Conservation (phyloP, 2,329 filamentous ascomycete species). For the Aureobasidium sp. region DNA sequence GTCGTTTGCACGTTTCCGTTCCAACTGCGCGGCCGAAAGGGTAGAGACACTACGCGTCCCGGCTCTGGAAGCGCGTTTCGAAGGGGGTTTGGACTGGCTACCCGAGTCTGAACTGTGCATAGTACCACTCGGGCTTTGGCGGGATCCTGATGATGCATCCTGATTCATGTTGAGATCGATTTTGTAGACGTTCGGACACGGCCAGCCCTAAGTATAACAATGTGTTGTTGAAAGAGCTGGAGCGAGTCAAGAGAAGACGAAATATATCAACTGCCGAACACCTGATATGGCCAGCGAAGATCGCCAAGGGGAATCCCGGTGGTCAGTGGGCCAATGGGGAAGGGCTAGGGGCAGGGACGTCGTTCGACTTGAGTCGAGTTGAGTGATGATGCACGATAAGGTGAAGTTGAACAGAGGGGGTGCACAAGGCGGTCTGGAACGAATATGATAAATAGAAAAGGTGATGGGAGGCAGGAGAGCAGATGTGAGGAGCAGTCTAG, state of each 20-base stretch:
- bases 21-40: conserved; percentile 51
- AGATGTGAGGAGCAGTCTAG: conserved; percentile 7
- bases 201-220: conserved; percentile 1
- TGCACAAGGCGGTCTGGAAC: neutral
- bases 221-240: neutral
- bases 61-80: conserved; percentile 45
- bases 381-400: conserved; percentile 6
- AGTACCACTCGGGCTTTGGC: conserved; percentile 15
- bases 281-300: conserved; percentile 6
- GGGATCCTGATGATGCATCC: conserved; percentile 17
- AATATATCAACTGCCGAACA: conserved; percentile 8
- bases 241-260: conserved; percentile 1
- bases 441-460: conserved; percentile 2
- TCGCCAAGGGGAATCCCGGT: conserved; percentile 8
- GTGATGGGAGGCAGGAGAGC: neutral
- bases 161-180: conserved; percentile 18
- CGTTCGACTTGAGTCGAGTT: conserved; percentile 12
- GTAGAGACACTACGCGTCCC: conserved; percentile 52
- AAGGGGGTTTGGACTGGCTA: conserved; percentile 17
- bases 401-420: neutral
- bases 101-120: conserved; percentile 18
- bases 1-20: conserved; percentile 55
- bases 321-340: conserved; percentile 3
- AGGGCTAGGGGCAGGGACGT: conserved; percentile 1
- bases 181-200: neutral